Evolutionary conservation across 441 rosid species (phyloP).

Genomic region (Gossypium davidsonii): DNA sequence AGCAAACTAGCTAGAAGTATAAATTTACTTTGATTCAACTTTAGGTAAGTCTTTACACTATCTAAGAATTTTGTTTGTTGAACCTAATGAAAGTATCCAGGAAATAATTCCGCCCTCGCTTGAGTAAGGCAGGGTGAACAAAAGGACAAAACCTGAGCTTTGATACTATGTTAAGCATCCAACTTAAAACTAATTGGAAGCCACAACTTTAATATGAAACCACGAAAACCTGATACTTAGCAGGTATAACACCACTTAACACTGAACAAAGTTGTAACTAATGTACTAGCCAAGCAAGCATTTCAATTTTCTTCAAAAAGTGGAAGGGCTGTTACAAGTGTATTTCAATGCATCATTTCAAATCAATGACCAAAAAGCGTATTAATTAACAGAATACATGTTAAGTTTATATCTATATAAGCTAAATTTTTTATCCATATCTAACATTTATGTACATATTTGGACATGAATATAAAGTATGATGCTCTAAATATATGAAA

Average conservation of each 20-base stretch:
- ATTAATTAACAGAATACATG: neutral
- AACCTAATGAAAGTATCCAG: neutral
- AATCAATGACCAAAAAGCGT: neutral
- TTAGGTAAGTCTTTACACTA: neutral
- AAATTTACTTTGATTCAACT: neutral
- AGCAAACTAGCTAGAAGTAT: neutral
- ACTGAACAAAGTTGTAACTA: neutral
- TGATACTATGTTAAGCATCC: neutral
- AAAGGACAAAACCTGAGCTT: neutral
- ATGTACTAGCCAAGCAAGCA: neutral
- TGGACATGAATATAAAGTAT: neutral
- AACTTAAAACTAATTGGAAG: neutral
- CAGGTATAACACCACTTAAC: neutral
- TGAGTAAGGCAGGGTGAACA: neutral
- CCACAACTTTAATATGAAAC: neutral
- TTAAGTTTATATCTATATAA: neutral
- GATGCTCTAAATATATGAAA: neutral
- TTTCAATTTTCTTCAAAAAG: neutral
- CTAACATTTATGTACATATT: neutral
- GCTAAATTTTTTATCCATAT: neutral
- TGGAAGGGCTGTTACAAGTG: neutral
- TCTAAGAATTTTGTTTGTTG: neutral
- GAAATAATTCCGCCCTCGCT: neutral
- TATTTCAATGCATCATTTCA: neutral
- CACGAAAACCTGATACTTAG: neutral